Evolutionary conservation across 768 basidiomycete species (phyloP).

Genomic region (Agaricus subrufescens): DNA sequence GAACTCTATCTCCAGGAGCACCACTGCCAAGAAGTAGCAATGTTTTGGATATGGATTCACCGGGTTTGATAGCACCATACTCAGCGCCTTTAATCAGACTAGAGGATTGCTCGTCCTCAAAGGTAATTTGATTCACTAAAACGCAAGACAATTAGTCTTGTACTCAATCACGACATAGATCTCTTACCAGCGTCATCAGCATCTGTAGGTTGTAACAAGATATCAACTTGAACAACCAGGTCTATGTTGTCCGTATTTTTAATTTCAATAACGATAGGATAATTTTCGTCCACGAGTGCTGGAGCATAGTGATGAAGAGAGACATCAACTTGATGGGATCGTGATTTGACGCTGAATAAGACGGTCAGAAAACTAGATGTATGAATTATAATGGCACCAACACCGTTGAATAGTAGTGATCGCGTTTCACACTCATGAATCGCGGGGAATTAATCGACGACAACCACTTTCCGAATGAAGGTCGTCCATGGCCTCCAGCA

Average conservation of each 20-base stretch:
- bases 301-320: slow-evolving; percentile 56
- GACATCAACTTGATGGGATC: slow-evolving; percentile 53
- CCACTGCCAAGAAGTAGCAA: slow-evolving; percentile 60
- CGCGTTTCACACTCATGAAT: slow-evolving; percentile 49
- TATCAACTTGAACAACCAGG: slow-evolving; percentile 65
- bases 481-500: slow-evolving; percentile 26
- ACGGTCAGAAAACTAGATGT: slow-evolving; percentile 4
- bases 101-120: slow-evolving; percentile 62
- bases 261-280: slow-evolving; percentile 67
- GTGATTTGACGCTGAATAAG: slow-evolving; percentile 50
- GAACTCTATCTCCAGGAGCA: slow-evolving; percentile 59
- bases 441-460: slow-evolving; percentile 45
- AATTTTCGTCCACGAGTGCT: slow-evolving; percentile 78
- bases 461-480: slow-evolving; percentile 48
- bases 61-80: slow-evolving; percentile 61
- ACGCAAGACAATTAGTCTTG: not conserved
- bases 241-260: slow-evolving; percentile 68
- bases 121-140: slow-evolving; percentile 54
- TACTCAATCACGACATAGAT: not conserved
- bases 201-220: slow-evolving; percentile 78
- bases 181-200: slow-evolving; percentile 64
- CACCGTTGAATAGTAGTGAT: slow-evolving; percentile 41
- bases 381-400: slow-evolving; percentile 26
- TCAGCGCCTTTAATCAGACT: slow-evolving; percentile 70
- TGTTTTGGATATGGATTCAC: slow-evolving; percentile 53